phyloP scores from a whole-genome alignment of 1,284 basidiomycete genomes.

The Crocinoboletus sp. region DNA sequence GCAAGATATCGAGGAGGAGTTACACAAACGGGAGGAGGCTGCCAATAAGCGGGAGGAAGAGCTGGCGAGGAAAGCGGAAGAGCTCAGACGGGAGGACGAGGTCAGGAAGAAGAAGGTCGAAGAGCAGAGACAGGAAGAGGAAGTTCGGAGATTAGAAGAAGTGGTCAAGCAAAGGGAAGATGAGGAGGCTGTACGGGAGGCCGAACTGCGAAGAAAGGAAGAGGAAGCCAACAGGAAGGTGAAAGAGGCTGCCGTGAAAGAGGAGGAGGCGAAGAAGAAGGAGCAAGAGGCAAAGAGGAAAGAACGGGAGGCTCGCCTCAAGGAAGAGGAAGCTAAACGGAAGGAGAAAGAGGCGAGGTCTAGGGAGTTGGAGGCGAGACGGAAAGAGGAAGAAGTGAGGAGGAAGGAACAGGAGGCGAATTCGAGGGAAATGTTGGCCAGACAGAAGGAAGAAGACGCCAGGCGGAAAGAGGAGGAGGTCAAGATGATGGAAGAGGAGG shows the following conservation, averaged over 20 bases:
- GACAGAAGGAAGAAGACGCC: slow-evolving; percentile 26
- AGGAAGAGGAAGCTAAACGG: slow-evolving; percentile 22
- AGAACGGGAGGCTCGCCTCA: slow-evolving; percentile 17
- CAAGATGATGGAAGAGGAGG: slow-evolving; percentile 30
- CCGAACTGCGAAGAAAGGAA: slow-evolving; percentile 30
- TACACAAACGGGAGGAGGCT: slow-evolving; percentile 31
- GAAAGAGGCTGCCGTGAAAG: slow-evolving; percentile 17
- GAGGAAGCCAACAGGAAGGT: slow-evolving; percentile 27
- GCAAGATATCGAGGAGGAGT: slow-evolving; percentile 28
- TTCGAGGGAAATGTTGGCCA: slow-evolving; percentile 20
- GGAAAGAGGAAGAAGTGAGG: slow-evolving; percentile 29
- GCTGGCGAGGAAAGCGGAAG: slow-evolving; percentile 24
- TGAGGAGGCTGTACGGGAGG: slow-evolving; percentile 22
- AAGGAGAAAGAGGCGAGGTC: slow-evolving; percentile 28
- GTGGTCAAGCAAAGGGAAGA: slow-evolving; percentile 17
- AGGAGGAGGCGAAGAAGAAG: slow-evolving; percentile 19
- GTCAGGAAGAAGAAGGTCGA: slow-evolving; percentile 20
- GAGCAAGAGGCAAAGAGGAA: slow-evolving; percentile 23
- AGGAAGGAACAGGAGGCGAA: slow-evolving; percentile 26
- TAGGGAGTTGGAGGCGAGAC: slow-evolving; percentile 28
- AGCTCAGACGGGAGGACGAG: slow-evolving; percentile 29
- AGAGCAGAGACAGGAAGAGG: slow-evolving; percentile 24
- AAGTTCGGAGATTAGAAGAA: slow-evolving; percentile 16
- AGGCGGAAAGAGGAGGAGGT: slow-evolving; percentile 30
- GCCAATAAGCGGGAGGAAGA: slow-evolving; percentile 29